Conservation (phyloP, 129 eudicot genomes). For the Flaveria linearis region DNA sequence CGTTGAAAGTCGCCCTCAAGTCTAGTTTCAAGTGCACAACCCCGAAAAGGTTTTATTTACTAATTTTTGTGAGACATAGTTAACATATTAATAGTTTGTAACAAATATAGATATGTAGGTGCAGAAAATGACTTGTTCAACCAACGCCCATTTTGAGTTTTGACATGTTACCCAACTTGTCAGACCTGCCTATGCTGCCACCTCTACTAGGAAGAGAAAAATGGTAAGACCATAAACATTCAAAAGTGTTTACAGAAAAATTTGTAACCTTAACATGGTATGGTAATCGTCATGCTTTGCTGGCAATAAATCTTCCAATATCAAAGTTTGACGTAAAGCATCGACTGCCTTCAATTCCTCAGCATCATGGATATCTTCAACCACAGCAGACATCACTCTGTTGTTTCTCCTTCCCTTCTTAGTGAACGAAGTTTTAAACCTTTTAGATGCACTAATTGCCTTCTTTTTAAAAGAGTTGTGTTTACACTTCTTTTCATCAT, state of each 20-base stretch:
- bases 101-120: too few species aligned
- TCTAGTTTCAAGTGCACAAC: background rate
- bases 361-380: constrained; percentile 88
- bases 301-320: constrained; percentile 74
- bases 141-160: background rate
- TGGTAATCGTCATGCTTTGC: constrained; percentile 89
- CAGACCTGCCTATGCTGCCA: background rate
- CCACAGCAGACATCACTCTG: constrained; percentile 80
- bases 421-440: constrained; percentile 70
- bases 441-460: constrained; percentile 82
- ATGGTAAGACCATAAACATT: background rate
- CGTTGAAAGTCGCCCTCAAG: background rate
- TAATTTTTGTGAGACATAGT: too few species aligned
- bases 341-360: constrained; percentile 87
- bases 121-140: too few species aligned
- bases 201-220: background rate
- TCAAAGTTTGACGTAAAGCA: constrained; percentile 81
- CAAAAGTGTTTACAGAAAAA: background rate
- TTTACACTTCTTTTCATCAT: constrained; percentile 82
- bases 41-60: background rate
- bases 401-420: constrained; percentile 78
- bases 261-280: constrained; percentile 66
- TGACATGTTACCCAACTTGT: background rate
- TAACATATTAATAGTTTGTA: too few species aligned
- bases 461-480: constrained; percentile 70